Base-by-base conservation (phyloP, 1,284 basidiomycete genomes). In the Ganoderma resinaceum region DNA sequence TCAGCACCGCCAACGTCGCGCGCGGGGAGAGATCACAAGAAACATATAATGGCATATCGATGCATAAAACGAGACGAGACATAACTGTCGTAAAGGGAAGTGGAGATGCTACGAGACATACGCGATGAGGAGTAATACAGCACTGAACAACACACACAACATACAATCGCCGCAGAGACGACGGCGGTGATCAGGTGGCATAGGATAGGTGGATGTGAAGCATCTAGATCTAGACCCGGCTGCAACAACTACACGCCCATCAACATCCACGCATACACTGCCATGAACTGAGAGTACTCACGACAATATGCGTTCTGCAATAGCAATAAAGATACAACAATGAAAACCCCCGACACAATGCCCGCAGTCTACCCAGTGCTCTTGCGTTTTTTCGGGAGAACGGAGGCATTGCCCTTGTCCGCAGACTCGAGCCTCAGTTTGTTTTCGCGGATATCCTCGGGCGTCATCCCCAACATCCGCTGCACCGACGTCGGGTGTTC, bases 401-500 rank as follows among this genome's bases (percentile, higher is more conserved):
- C 23, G 46, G 46, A 8, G 12, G 46, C 23, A 20, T 26, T 26
- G 23, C 26, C 46, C 46, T 12, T 26, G 23, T 53, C 57, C 33
- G 20, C 12, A 2, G 38, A 31, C 46, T n/a, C 26, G 53, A 53
- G 33, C 35, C 62, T 26, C 38, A 35, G 38, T 20, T 59, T 55
- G 52, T 49, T 52, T n/a, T 55, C 42, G 33, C 65, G 65, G 42
- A 77, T 70, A 59, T 76, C 55, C 33, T 62, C 62, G 2, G 66
- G 59, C 3, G 58, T 38, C 71, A 77, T 73, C 40, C 40, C 40
- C 43, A 75, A 40, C 29, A 76, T 65, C 29, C 31, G 33, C 61
- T 71, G 62, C 57, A 63, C 66, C 57, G 70, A 61, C 16, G 5
- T 6, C 26, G 76, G 76, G 61, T 77, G 76, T 65, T 66, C 72